These are phyloP conservation scores for Suillus clintonianus DNA, from an alignment of 768 basidiomycete genomes.

Conservation along the genomic window DNA sequence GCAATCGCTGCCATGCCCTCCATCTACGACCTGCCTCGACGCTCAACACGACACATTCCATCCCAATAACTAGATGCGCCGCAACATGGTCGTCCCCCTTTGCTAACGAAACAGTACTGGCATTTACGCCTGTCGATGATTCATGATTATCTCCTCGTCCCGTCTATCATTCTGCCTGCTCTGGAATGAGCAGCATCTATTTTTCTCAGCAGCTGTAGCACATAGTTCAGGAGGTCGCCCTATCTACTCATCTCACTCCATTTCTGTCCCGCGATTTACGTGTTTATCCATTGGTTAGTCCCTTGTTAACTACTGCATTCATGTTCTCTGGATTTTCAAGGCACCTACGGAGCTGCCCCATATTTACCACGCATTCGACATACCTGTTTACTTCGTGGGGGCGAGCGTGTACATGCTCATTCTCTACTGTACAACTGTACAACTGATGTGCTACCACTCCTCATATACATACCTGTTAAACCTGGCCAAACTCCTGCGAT, in stretches of 20 bases:
- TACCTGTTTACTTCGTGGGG: neutral
- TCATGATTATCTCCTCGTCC: neutral
- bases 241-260: neutral
- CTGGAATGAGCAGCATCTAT: constrained; percentile 1
- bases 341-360: constrained; percentile 3
- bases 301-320: neutral
- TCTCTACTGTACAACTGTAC: constrained; percentile 4
- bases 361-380: constrained; percentile 2
- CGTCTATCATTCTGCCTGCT: neutral
- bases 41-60: constrained; percentile 3
- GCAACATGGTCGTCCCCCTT: neutral
- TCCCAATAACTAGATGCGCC: neutral
- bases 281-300: constrained; percentile 3
- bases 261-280: neutral
- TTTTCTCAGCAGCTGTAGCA: constrained; percentile 11
- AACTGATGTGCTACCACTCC: constrained; percentile 6
- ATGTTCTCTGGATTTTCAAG: constrained; percentile 5
- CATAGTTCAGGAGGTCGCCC: constrained; percentile 2
- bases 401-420: neutral
- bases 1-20: neutral
- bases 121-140: neutral
- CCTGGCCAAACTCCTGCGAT: neutral
- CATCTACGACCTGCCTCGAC: neutral
- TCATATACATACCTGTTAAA: constrained; percentile 2
- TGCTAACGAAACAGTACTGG: neutral